These are phyloP conservation scores for Pseudogymnoascus sp. DNA, from an alignment of 2,329 filamentous ascomycete genomes.

Conservation along the genomic window DNA sequence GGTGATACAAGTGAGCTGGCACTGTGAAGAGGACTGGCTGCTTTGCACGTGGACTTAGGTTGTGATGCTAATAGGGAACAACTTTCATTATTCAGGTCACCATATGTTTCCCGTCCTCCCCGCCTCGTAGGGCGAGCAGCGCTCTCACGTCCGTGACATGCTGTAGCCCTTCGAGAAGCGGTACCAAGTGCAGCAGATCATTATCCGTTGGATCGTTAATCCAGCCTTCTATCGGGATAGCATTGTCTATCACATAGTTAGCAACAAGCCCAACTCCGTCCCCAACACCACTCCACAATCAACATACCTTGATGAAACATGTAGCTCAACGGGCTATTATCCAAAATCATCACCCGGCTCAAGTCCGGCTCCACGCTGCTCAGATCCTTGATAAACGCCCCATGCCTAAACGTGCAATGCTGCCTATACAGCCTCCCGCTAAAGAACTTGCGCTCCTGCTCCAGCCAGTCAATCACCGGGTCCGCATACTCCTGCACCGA, in stretches of 20 bases:
- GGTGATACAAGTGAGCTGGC: neutral
- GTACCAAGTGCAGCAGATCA: constrained; percentile 85
- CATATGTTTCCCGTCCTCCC: constrained; percentile 58
- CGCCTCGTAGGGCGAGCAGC: constrained; percentile 77
- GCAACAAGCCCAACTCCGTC: constrained; percentile 4
- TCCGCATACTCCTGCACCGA: constrained; percentile 98
- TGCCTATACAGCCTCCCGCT: constrained; percentile 89
- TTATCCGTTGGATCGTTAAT: constrained; percentile 97
- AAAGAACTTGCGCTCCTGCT: constrained; percentile 95
- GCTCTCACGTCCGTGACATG: constrained; percentile 95
- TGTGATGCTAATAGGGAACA: neutral
- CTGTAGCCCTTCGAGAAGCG: constrained; percentile 85
- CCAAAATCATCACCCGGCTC: constrained; percentile 97
- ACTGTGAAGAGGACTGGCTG: neutral
- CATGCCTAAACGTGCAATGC: constrained; percentile 91
- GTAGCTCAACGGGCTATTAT: constrained; percentile 97
- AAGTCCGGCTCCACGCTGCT: constrained; percentile 93
- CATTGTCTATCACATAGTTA: constrained; percentile 62
- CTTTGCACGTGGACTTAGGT: neutral
- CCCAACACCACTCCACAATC: constrained; percentile 7
- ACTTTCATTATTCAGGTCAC: constrained; percentile 8
- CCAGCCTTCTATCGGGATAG: constrained; percentile 98
- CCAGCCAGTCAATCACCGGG: constrained; percentile 97
- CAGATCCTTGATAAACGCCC: constrained; percentile 96
- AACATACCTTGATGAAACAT: constrained; percentile 90